These are phyloP conservation scores for Moesziomyces sp. DNA, from an alignment of 1,284 basidiomycete species.

Conservation along the genomic window DNA sequence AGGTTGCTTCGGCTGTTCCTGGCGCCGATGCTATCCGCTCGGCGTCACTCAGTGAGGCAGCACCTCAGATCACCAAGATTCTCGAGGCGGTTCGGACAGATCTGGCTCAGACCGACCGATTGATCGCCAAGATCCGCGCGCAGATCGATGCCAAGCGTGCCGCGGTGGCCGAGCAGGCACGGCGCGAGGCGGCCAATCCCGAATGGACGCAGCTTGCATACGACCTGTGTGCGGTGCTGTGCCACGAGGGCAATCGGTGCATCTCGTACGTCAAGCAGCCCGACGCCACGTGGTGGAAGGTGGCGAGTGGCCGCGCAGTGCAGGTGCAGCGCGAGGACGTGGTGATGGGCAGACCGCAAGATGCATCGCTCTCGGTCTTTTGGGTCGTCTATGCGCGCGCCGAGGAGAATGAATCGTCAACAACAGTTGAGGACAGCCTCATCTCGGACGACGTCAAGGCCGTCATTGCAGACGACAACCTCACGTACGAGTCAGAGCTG, in stretches of 20 bases:
- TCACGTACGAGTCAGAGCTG: slow-evolving; percentile 48
- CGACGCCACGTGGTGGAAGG: slow-evolving; percentile 37
- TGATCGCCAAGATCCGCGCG: slow-evolving; percentile 21
- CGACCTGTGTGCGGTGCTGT: slow-evolving; percentile 38
- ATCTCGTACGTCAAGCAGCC: slow-evolving; percentile 33
- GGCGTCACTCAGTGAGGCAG: slow-evolving; percentile 27
- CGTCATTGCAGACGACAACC: slow-evolving; percentile 42
- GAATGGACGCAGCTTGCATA: slow-evolving; percentile 44
- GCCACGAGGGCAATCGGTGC: slow-evolving; percentile 20
- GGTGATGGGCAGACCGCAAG: slow-evolving; percentile 25
- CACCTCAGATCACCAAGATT: slow-evolving; percentile 30
- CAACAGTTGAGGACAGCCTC: slow-evolving; percentile 4
- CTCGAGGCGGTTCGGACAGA: slow-evolving; percentile 22
- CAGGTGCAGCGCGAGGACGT: slow-evolving; percentile 26
- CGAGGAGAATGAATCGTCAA: slow-evolving; percentile 5
- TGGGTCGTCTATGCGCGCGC: slow-evolving; percentile 35
- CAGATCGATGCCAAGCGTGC: slow-evolving; percentile 32
- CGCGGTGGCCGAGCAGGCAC: slow-evolving; percentile 18
- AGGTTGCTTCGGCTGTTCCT: slow-evolving; percentile 11
- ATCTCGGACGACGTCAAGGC: slow-evolving; percentile 21
- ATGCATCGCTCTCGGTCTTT: slow-evolving; percentile 26
- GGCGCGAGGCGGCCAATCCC: slow-evolving; percentile 28
- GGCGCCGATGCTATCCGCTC: slow-evolving; percentile 21
- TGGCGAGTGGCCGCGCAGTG: slow-evolving; percentile 7
- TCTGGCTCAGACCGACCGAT: slow-evolving; percentile 19